Percentiles rank a stretch among this genome's conserved stretches.
These are phyloP conservation scores for Colletotrichum gigasporum DNA, from an alignment of 2,329 filamentous ascomycete genomes.

Conservation along the genomic window DNA sequence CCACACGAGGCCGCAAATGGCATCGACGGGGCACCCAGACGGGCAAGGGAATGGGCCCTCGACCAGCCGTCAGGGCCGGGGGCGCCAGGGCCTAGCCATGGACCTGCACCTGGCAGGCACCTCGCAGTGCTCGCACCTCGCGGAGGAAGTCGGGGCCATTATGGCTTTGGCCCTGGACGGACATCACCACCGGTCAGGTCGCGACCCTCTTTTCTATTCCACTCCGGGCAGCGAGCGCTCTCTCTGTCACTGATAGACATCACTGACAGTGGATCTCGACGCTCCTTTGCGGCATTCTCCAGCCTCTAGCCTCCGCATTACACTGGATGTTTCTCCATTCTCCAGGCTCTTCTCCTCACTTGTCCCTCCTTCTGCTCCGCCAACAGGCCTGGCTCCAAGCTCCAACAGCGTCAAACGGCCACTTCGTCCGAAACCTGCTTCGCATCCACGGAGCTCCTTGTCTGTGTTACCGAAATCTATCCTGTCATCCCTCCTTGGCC, in stretches of 20 bases:
- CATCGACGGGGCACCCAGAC: constrained; percentile 10
- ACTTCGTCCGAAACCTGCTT: constrained; percentile 2
- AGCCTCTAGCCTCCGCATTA: neutral
- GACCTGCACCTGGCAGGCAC: no score
- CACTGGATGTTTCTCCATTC: neutral
- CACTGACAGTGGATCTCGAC: neutral
- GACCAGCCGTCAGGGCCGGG: neutral
- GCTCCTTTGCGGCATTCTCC: constrained; percentile 19
- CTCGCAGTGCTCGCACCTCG: no score
- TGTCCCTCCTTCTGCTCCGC: neutral
- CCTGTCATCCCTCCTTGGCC: constrained; percentile 20
- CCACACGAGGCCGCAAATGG: constrained; percentile 23
- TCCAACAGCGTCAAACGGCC: neutral
- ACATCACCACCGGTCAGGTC: neutral
- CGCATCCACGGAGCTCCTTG: constrained; percentile 4
- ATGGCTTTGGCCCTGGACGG: neutral
- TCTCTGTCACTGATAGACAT: neutral
- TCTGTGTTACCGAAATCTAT: constrained; percentile 27
- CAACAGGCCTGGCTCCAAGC: neutral
- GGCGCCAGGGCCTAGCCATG: no score
- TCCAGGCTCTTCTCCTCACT: neutral
- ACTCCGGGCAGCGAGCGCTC: no score
- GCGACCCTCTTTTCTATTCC: constrained; percentile 13
- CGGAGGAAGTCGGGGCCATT: neutral
- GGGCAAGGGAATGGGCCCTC: neutral